phyloP scores from a whole-genome alignment of 805 yeast species.

The Blastobotrys attinorum region DNA sequence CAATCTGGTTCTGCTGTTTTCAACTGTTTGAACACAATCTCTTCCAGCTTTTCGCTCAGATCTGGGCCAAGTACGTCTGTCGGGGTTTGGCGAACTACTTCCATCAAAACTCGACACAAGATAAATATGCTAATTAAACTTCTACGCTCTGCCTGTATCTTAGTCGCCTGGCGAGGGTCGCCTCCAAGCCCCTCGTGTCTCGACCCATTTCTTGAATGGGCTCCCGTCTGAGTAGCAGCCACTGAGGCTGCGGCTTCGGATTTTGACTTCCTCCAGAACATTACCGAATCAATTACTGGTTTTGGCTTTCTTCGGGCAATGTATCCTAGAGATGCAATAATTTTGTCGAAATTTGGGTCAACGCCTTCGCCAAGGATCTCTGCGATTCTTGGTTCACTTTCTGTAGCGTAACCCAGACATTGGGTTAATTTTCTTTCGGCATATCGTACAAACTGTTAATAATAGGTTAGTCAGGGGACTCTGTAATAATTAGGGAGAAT shows the following conservation, averaged over 20 bases:
- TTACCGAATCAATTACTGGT: constrained; percentile 93
- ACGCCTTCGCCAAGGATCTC: constrained; percentile 77
- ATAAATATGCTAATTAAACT: constrained; percentile 82
- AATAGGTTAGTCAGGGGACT: background rate
- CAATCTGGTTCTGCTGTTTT: constrained; percentile 76
- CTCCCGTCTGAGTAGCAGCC: constrained; percentile 37
- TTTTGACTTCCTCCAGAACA: constrained; percentile 96
- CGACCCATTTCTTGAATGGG: constrained; percentile 8
- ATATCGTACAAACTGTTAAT: constrained; percentile 62
- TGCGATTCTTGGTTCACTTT: constrained; percentile 69
- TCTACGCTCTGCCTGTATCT: constrained; percentile 80
- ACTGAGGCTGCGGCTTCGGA: constrained; percentile 73
- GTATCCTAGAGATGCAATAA: constrained; percentile 79
- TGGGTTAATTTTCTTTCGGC: constrained; percentile 80
- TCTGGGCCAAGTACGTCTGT: constrained; percentile 68
- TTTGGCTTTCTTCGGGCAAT: constrained; percentile 86
- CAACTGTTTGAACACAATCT: constrained; percentile 84
- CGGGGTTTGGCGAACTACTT: constrained; percentile 83
- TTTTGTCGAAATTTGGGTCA: constrained; percentile 80
- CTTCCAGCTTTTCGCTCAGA: constrained; percentile 76
- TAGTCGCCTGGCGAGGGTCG: constrained; percentile 42
- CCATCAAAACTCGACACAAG: constrained; percentile 83
- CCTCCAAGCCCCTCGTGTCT: background rate
- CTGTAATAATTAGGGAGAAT: background rate
- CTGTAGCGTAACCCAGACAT: constrained; percentile 54